phyloP scores from a whole-genome alignment of 78 protist genomes.

The Trichosphaerium sp. region DNA sequence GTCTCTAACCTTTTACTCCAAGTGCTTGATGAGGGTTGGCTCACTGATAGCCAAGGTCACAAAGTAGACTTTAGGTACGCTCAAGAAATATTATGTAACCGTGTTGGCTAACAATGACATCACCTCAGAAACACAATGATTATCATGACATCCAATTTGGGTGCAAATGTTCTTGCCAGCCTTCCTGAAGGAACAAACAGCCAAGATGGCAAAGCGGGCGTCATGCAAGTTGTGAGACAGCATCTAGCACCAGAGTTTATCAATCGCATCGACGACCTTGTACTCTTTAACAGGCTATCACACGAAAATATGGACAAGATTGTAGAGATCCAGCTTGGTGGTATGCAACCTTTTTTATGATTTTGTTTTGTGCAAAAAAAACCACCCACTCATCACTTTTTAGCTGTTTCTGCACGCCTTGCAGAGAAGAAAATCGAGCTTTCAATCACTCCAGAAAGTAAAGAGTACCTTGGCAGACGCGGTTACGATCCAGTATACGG shows the following conservation, averaged over 20 bases:
- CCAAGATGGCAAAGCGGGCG: background rate
- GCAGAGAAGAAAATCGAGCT: slow-evolving; percentile 9
- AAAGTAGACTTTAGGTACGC: slow-evolving; percentile 51
- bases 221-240: slow-evolving; percentile 17
- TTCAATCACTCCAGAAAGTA: background rate
- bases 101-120: too few relatives aligned
- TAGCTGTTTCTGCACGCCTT: too few relatives aligned
- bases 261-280: slow-evolving; percentile 58
- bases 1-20: slow-evolving; percentile 44
- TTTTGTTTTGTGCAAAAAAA: too few relatives aligned
- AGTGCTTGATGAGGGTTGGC: slow-evolving; percentile 50
- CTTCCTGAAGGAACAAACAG: slow-evolving; percentile 1
- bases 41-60: slow-evolving; percentile 51
- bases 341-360: background rate
- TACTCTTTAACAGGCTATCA: slow-evolving; percentile 40
- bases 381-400: too few relatives aligned
- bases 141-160: slow-evolving; percentile 44
- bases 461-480: background rate
- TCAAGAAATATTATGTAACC: too few relatives aligned
- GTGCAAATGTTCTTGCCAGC: slow-evolving; percentile 17
- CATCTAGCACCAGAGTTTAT: slow-evolving; percentile 56
- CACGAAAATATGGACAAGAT: slow-evolving; percentile 11
- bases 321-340: slow-evolving; percentile 10
- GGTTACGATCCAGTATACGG: slow-evolving; percentile 58
- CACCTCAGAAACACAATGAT: slow-evolving; percentile 34